Percentiles rank a stretch among this genome's conserved stretches.
Evolutionary conservation across 345 rosid species (phyloP).

Genomic region (Anastatica hierochuntica): DNA sequence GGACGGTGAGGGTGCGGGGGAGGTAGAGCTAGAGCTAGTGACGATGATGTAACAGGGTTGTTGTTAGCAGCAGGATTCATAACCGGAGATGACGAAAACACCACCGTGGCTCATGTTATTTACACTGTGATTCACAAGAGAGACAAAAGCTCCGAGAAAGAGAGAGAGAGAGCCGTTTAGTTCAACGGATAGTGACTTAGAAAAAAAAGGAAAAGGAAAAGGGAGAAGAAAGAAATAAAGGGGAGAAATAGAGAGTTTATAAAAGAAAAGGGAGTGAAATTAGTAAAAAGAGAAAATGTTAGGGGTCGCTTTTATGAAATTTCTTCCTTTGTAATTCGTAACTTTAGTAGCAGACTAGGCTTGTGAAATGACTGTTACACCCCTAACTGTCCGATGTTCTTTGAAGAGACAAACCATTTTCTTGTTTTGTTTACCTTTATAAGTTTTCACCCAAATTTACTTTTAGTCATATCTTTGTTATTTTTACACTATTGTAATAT

Average conservation of each 20-base stretch:
- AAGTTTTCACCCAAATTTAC: no score
- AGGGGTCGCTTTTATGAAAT: not conserved
- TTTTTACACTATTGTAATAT: no score
- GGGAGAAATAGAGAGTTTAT: not conserved
- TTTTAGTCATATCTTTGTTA: no score
- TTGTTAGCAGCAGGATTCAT: conserved; percentile 84
- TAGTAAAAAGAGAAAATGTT: conserved; percentile 17
- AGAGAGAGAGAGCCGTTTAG: conserved; percentile 43
- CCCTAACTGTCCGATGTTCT: no score
- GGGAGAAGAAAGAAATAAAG: no score
- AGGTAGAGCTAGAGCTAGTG: conserved; percentile 43
- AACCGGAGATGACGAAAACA: conserved; percentile 43
- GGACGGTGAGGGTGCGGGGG: conserved; percentile 82
- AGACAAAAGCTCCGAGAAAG: not conserved
- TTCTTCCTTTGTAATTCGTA: not conserved
- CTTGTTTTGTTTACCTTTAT: no score
- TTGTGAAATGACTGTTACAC: conserved; percentile 17
- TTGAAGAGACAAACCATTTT: no score
- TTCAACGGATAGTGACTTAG: conserved; percentile 50
- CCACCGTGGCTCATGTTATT: conserved; percentile 61
- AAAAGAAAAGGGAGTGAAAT: conserved; percentile 10
- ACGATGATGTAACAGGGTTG: conserved; percentile 39
- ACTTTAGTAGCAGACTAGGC: conserved; percentile 24
- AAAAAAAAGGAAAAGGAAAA: not conserved
- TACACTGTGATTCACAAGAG: conserved; percentile 1